Evolutionary conservation across 225 moss, liverwort and hornwort species (phyloP), one percentile per base, ranked within the genome.

Genomic region (Pleurozium schreberi): DNA sequence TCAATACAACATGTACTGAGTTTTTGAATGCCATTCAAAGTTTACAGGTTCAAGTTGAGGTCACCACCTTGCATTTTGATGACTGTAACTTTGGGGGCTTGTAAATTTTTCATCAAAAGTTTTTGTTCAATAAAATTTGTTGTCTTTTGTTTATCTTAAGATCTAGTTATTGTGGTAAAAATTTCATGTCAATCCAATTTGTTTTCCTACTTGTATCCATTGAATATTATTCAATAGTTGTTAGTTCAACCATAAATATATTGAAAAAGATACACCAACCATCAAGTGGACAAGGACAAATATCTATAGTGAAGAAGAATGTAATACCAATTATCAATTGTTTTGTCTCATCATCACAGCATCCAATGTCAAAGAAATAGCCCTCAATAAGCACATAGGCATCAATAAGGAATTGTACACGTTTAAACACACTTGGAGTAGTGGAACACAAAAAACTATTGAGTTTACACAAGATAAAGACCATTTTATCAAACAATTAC

Each of bases 321-420:
- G 3, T 30, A 11, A 49, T 3, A 36, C 34, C 23, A 33, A 53
- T 33, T 77, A 34, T 8, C 22, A 36, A 53, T 6, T 53, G 11
- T 30, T 4, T 47, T 0, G 5, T 74, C 9, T 77, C 0, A 21
- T 8, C 36, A 36, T 36, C 9, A 0, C 1, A 0, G 42, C 42
- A 80, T 28, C 1, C 1, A 0, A 60, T 80, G 27, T 80, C 43
- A 42, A 58, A 59, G 28, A 73, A 73, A 73, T 73, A 75, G 11
- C 18, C 47, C 31, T 47, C 31, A 47, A 74, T 16, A 43, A 26
- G 23, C 10, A 75, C 43, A 18, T 40, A 47, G 19, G 10, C 10
- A 30, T 43, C 7, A 47, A 26, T 1, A 59, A 38, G 11, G 5
- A 43, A 81, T 28, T 18, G 40, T 50, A 12, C 3, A 61, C 7